Conservation (phyloP, 2,329 filamentous ascomycete genomes). For the Fusarium nanum region DNA sequence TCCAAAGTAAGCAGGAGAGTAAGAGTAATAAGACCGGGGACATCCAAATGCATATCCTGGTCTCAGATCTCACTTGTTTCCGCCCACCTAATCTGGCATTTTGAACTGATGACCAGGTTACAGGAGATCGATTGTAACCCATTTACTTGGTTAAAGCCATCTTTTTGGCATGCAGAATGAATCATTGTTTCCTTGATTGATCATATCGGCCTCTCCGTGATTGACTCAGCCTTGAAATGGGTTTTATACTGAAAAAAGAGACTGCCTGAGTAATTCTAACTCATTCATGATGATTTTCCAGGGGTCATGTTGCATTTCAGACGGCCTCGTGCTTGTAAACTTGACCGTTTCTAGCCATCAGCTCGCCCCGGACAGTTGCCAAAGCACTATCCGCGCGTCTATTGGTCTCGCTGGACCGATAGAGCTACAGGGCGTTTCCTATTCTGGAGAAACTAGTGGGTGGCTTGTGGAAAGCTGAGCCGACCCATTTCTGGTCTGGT, state of each 20-base stretch:
- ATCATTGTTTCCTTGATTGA: slow-evolving; percentile 18
- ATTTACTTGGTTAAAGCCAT: neutral
- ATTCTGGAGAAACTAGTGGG: slow-evolving; percentile 43
- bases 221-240: slow-evolving; percentile 35
- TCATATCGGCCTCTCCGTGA: slow-evolving; percentile 33
- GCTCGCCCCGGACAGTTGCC: slow-evolving; percentile 44
- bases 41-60: slow-evolving; percentile 6
- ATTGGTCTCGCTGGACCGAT: slow-evolving; percentile 43
- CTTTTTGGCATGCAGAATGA: neutral
- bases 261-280: slow-evolving; percentile 1
- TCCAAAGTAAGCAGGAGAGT: slow-evolving; percentile 7
- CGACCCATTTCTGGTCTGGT: slow-evolving; percentile 3
- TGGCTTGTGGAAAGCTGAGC: slow-evolving; percentile 45
- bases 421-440: slow-evolving; percentile 38
- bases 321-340: slow-evolving; percentile 36
- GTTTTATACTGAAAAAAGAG: neutral
- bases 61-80: slow-evolving; percentile 20
- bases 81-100: slow-evolving; percentile 20
- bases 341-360: slow-evolving; percentile 44
- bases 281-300: neutral
- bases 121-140: neutral
- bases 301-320: slow-evolving; percentile 38
- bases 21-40: neutral
- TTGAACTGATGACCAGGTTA: neutral
- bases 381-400: slow-evolving; percentile 44